phyloP scores from a whole-genome alignment of 2,329 filamentous ascomycete species.

The Cladophialophora carrionii region DNA sequence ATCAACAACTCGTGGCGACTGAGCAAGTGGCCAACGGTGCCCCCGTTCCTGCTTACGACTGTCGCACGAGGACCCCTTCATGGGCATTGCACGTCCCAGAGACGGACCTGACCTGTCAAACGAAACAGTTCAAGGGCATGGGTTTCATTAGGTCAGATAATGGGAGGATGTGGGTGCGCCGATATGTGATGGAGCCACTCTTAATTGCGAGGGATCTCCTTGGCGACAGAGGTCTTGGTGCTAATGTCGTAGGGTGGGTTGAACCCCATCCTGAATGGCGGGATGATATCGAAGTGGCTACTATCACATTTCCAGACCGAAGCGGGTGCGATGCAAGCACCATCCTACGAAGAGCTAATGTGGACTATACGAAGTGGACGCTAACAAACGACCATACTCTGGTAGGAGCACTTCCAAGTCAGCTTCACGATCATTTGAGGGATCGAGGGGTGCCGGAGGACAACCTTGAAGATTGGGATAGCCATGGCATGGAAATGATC shows the following conservation, averaged over 20 bases:
- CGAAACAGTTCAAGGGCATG: slow-evolving; percentile 11
- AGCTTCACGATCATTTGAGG: slow-evolving; percentile 19
- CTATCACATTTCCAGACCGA: neutral
- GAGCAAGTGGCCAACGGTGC: neutral
- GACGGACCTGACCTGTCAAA: slow-evolving; percentile 17
- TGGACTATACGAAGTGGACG: slow-evolving; percentile 33
- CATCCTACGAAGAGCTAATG: slow-evolving; percentile 22
- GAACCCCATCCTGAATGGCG: neutral
- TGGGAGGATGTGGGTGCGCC: slow-evolving; percentile 22
- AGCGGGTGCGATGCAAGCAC: slow-evolving; percentile 15
- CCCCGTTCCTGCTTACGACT: slow-evolving; percentile 19
- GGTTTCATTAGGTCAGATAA: slow-evolving; percentile 6
- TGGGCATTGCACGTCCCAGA: slow-evolving; percentile 31
- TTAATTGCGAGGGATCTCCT: slow-evolving; percentile 26
- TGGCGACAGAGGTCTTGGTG: slow-evolving; percentile 6
- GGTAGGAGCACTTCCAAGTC: slow-evolving; percentile 23
- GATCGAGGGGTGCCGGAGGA: neutral
- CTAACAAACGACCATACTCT: slow-evolving; percentile 35
- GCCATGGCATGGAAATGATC: slow-evolving; percentile 28
- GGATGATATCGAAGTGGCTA: neutral
- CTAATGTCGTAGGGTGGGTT: slow-evolving; percentile 29
- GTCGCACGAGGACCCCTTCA: slow-evolving; percentile 23
- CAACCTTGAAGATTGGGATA: slow-evolving; percentile 25
- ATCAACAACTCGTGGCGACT: slow-evolving; percentile 18
- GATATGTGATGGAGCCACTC: slow-evolving; percentile 33